phyloP scores from a whole-genome alignment of 441 rosid genomes.

The Populus hybrid region DNA sequence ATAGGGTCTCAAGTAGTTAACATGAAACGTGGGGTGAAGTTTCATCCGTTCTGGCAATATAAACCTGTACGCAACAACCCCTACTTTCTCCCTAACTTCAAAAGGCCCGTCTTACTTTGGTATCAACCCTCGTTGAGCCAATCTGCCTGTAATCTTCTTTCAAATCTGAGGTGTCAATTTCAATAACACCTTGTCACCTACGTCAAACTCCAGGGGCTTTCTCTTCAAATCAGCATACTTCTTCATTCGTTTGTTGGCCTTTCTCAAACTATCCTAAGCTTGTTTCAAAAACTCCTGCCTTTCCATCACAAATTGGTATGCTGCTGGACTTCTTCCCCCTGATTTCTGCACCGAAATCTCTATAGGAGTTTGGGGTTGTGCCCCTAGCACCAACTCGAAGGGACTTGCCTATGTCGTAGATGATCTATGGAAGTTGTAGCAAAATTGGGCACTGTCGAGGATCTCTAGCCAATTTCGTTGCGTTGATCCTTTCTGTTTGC shows the following conservation, averaged over 20 bases:
- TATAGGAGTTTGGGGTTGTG: not conserved
- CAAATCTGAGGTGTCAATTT: too few relatives aligned
- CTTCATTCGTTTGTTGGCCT: not conserved
- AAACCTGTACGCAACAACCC: too few relatives aligned
- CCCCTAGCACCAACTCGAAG: not conserved
- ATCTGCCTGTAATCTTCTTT: too few relatives aligned
- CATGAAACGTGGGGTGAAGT: too few relatives aligned
- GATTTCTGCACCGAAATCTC: not conserved
- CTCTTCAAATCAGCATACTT: not conserved
- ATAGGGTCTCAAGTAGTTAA: too few relatives aligned
- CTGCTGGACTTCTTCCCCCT: not conserved
- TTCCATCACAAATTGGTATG: fast-evolving
- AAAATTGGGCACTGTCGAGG: too few relatives aligned
- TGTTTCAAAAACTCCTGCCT: not conserved
- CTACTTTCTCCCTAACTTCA: not conserved
- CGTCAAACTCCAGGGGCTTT: not conserved
- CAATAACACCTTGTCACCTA: not conserved
- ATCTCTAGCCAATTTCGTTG: too few relatives aligned
- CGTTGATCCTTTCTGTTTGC: too few relatives aligned
- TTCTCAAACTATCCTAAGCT: not conserved
- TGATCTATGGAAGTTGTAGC: too few relatives aligned
- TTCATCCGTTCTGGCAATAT: too few relatives aligned
- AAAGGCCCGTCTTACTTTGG: not conserved
- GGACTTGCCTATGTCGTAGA: too few relatives aligned
- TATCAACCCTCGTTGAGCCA: not conserved